Percentiles rank a stretch among this genome's conserved stretches.
Evolutionary conservation across 73 alveolate genomes (phyloP).

Genomic region (Paramecium primaurelia): DNA sequence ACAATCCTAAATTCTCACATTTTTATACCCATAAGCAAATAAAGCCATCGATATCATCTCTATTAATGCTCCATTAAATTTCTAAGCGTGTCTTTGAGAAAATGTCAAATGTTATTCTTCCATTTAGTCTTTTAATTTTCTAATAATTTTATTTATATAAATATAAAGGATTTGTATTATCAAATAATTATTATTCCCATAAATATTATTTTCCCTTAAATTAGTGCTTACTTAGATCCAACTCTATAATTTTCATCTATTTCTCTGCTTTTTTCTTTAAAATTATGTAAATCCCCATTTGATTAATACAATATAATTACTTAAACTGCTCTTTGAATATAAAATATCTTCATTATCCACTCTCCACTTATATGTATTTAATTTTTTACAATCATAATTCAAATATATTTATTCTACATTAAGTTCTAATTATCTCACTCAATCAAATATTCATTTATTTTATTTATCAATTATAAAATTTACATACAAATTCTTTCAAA

Average conservation of each 20-base stretch:
- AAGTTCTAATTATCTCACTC: background rate
- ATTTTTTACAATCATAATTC: background rate
- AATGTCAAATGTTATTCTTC: background rate
- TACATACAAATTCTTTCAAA: background rate
- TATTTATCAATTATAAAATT: background rate
- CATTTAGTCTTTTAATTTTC: background rate
- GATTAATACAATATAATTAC: background rate
- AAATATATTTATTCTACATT: background rate
- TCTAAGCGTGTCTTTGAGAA: background rate
- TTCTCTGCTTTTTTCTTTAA: background rate
- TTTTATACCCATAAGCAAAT: slow-evolving; percentile 38
- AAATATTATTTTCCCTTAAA: background rate
- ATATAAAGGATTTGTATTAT: background rate
- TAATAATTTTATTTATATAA: background rate
- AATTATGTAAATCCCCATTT: background rate
- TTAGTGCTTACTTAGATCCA: background rate
- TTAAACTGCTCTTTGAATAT: background rate
- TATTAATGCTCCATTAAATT: background rate
- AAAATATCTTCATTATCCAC: background rate
- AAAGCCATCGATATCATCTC: slow-evolving; percentile 36
- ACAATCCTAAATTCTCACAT: background rate
- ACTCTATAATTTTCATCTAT: background rate
- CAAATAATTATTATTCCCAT: background rate
- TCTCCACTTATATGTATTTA: background rate
- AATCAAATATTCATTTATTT: background rate